phyloP scores from a whole-genome alignment of 768 basidiomycete genomes.

The Chalciporus pseudorubinellus region DNA sequence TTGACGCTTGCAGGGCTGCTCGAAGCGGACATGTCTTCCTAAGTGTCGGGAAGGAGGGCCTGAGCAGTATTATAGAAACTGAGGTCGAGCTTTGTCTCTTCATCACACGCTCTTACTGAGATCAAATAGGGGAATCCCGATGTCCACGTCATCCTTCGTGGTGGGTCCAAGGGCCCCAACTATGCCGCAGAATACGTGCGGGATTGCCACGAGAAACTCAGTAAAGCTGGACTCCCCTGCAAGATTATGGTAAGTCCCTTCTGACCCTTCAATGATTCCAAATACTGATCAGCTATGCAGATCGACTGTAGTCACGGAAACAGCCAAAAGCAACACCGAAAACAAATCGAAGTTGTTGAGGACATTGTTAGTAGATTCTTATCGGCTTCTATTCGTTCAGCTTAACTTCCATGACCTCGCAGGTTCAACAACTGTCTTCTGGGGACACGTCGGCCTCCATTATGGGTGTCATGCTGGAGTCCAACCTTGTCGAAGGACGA shows the following conservation, averaged over 20 bases:
- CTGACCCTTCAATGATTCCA: background rate
- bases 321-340: constrained; percentile 86
- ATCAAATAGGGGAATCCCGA: constrained; percentile 73
- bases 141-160: constrained; percentile 93
- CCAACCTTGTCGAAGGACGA: constrained; percentile 83
- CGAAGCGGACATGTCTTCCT: constrained; percentile 92
- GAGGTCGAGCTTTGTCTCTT: constrained; percentile 45
- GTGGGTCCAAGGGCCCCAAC: constrained; percentile 87
- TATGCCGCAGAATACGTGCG: constrained; percentile 78
- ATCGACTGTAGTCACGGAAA: constrained; percentile 98
- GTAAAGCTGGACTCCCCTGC: constrained; percentile 72
- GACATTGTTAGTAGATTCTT: constrained; percentile 63
- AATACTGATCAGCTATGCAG: constrained; percentile 38
- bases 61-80: constrained; percentile 94
- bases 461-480: constrained; percentile 96
- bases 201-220: constrained; percentile 69
- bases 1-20: constrained; percentile 95
- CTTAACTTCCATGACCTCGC: constrained; percentile 14
- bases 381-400: background rate
- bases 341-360: constrained; percentile 85
- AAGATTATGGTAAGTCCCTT: constrained; percentile 76
- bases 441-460: constrained; percentile 70
- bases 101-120: constrained; percentile 3
- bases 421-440: constrained; percentile 73
- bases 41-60: constrained; percentile 93